Evolutionary conservation across 2,329 filamentous ascomycete genomes (phyloP).

Genomic region (Penicillium sp.): DNA sequence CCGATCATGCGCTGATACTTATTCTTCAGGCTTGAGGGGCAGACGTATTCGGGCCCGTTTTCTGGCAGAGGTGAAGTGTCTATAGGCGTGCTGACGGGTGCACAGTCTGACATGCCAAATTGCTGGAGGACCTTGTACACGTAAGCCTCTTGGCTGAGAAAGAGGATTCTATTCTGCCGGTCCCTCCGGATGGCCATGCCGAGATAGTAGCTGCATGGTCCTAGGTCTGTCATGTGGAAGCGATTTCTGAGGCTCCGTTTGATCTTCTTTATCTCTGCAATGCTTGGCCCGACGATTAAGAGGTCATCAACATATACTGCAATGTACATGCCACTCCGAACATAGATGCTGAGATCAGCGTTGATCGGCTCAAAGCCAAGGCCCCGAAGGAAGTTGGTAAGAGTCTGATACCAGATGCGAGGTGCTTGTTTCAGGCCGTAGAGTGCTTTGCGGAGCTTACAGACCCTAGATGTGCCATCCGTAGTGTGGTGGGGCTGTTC

Average conservation of each 20-base stretch:
- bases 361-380: neutral
- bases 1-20: neutral
- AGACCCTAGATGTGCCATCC: neutral
- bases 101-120: neutral
- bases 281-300: neutral
- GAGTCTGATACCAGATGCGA: neutral
- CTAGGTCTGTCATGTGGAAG: too few relatives aligned
- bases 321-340: neutral
- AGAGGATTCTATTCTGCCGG: constrained; percentile 1
- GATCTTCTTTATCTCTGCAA: neutral
- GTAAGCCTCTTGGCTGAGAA: constrained; percentile 11
- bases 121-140: neutral
- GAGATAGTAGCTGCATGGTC: constrained; percentile 14
- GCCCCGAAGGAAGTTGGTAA: neutral
- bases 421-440: neutral
- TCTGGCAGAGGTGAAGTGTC: neutral
- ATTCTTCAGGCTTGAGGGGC: neutral
- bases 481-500: neutral
- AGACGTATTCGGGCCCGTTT: neutral
- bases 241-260: neutral
- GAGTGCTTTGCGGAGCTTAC: neutral
- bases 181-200: constrained; percentile 6
- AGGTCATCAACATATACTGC: neutral
- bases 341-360: neutral
- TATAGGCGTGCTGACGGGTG: constrained; percentile 6